Evolutionary conservation across 345 rosid genomes (phyloP), one percentile per base, ranked within the genome.

Genomic region (Citrus inodora): DNA sequence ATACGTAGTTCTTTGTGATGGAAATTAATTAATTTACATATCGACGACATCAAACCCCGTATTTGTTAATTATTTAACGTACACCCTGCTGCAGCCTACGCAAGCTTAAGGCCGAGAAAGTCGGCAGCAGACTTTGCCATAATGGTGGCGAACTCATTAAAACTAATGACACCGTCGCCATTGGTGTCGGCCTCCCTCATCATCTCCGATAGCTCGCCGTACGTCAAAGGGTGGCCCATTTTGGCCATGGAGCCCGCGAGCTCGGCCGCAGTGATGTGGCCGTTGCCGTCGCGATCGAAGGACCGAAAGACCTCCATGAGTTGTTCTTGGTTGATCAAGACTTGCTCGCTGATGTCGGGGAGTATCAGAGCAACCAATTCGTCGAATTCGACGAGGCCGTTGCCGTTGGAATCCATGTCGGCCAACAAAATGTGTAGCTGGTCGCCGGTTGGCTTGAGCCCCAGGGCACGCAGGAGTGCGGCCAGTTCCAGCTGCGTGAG

Each of bases 91-190:
- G 7, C 28, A 19, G 19, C 58, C 74, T 33, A 80, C 1, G 85
- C 74, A 71, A 80, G 75, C 38, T 82, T 70, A 64, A 88, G 81
- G 74, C 98, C 98, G 35, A 91, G 93, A 84, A 90, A 93, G 78
- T 92, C 97, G 62, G 90, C 78, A 6, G 95, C 91, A 33, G 97
- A 95, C 76, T 84, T 91, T 3, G 94, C 95, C 98, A 95, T 87
- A 38, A 90, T 90, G 71, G 84, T 83, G 0, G 98, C 87, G 70
- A 95, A 92, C 67, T 95, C 98, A 11, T 87, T 74, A 77, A 95
- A 93, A 78, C 98, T 93, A 73, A 95, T 83, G 55, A 95, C 98
- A 1, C 98, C 98, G 77, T 95, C 98, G 33, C 98, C 97, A 74
- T 93, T 92, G 30, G 91, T 80, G 71, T 93, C 98, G 25, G 98